A percentile compares a stretch with the other conserved stretches of the same genome.
Conservation (phyloP, 2,329 filamentous ascomycete species). For the Pseudogymnoascus sp. region DNA sequence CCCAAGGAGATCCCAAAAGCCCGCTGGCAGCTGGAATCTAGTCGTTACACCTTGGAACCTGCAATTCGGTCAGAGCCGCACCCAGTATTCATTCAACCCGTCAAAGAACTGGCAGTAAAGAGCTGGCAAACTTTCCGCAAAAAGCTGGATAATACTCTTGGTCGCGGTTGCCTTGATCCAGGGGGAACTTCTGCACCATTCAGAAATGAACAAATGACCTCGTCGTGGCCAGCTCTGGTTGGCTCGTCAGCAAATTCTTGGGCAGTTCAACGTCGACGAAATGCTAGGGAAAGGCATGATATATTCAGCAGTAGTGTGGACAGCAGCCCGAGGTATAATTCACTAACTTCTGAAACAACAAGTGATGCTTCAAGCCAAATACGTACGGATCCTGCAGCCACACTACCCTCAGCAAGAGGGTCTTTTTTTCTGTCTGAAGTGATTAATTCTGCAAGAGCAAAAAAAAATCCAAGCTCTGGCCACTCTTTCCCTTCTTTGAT, state of each 20-base stretch:
- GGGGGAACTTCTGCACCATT: not conserved
- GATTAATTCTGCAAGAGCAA: not conserved
- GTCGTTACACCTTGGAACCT: constrained; percentile 17
- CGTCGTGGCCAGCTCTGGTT: not conserved
- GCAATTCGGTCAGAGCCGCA: constrained; percentile 24
- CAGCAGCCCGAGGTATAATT: constrained; percentile 18
- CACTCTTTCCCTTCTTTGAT: not conserved
- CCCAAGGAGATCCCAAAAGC: constrained; percentile 11
- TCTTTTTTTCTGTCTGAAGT: not conserved
- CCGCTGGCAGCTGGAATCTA: constrained; percentile 1
- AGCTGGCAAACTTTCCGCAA: constrained; percentile 22
- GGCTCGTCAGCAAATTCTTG: not conserved
- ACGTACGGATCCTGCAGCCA: not conserved
- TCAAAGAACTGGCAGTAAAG: constrained; percentile 24
- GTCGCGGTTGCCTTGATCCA: constrained; percentile 6
- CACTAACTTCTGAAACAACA: constrained; percentile 13
- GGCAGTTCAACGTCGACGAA: constrained; percentile 16
- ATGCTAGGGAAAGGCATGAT: constrained; percentile 23
- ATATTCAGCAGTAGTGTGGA: constrained; percentile 21
- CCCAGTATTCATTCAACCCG: constrained; percentile 25
- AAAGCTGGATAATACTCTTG: constrained; percentile 22
- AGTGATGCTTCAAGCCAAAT: constrained; percentile 1
- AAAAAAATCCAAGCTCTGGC: not conserved
- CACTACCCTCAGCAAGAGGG: not conserved
- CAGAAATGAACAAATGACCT: not conserved